phyloP scores from a whole-genome alignment of 257 asterid species.

The Jacaranda copaia region DNA sequence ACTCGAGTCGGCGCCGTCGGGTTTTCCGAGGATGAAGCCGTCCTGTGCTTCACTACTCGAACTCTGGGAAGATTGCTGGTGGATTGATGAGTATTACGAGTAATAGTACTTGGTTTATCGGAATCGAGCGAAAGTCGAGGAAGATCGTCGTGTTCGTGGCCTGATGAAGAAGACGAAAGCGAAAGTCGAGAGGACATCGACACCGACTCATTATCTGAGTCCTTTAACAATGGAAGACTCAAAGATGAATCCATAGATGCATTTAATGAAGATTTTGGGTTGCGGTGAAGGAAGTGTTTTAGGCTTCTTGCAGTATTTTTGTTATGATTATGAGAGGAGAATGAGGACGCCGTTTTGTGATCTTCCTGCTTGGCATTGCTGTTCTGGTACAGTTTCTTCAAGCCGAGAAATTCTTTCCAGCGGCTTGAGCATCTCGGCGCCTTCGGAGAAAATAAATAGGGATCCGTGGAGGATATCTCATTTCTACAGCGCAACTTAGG shows the following conservation, averaged over 20 bases:
- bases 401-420: slow-evolving; percentile 89
- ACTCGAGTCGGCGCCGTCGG: slow-evolving; percentile 45
- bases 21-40: slow-evolving; percentile 58
- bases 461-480: slow-evolving; percentile 69
- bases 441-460: slow-evolving; percentile 80
- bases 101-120: slow-evolving; percentile 48
- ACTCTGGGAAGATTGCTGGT: slow-evolving; percentile 53
- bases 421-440: slow-evolving; percentile 92
- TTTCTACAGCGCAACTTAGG: slow-evolving; percentile 52
- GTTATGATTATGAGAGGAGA: slow-evolving; percentile 36
- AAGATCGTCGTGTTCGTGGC: slow-evolving; percentile 78
- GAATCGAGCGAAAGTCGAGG: slow-evolving; percentile 74
- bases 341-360: slow-evolving; percentile 52
- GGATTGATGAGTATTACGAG: slow-evolving; percentile 41
- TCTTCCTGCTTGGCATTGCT: slow-evolving; percentile 58
- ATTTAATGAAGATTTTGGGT: slow-evolving; percentile 55
- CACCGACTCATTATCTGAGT: slow-evolving; percentile 57
- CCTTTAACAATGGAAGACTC: slow-evolving; percentile 66
- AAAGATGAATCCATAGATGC: slow-evolving; percentile 57
- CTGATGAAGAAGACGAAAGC: slow-evolving; percentile 75
- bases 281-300: slow-evolving; percentile 65
- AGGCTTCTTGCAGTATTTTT: slow-evolving; percentile 51
- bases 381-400: slow-evolving; percentile 73
- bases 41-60: slow-evolving; percentile 56
- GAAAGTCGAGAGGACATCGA: slow-evolving; percentile 73